Evolutionary conservation across 352 stramenopile genomes (phyloP), one percentile per base, ranked within the genome.

Genomic region (Globisporangium nagaii): DNA sequence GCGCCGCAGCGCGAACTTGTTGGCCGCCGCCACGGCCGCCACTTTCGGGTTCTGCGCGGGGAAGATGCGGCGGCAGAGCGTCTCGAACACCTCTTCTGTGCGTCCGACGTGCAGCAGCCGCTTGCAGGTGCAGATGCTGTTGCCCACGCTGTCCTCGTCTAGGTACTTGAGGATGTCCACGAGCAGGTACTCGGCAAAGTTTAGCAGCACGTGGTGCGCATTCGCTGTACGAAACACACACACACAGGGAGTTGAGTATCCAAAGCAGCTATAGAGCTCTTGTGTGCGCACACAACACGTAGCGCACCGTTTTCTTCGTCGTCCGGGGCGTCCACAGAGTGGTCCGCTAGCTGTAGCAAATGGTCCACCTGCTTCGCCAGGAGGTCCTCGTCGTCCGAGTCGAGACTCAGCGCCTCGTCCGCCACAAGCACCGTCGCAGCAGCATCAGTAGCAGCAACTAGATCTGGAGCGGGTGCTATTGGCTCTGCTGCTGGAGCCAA

Each of bases 21-120:
- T 71, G 31, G 65, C 65, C 4, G 71, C 67, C 17, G 56, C 66
- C 0, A 75, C 73, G 0, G 45, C 56, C 1, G 82, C 71, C 3
- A 74, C 75, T 34, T 67, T 70, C 0, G 68, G 71, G 54, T 70
- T 75, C 56, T 93, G 82, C 44, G 32, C 40, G 0, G 79, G 75
- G 58, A 87, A 92, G 30, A 90, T 85, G 12, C 76, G 78, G 31
- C 76, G 71, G 44, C 82, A 93, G 30, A 90, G 56, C 36, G 68
- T 65, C 59, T 88, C 75, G 47, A 84, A 90, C 5, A 92, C 50
- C 39, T 73, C 65, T 37, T 92, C 79, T 0, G 75, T 69, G 12
- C 65, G 68, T 10, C 64, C 68, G 6, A 87, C 67, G 27, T 82
- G 70, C 20, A 74, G 59, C 53, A 89, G 63, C 22, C 75, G 65